Base-by-base conservation (phyloP, 192 early-diverging fungal genomes). In the Coemansia pectinata region DNA sequence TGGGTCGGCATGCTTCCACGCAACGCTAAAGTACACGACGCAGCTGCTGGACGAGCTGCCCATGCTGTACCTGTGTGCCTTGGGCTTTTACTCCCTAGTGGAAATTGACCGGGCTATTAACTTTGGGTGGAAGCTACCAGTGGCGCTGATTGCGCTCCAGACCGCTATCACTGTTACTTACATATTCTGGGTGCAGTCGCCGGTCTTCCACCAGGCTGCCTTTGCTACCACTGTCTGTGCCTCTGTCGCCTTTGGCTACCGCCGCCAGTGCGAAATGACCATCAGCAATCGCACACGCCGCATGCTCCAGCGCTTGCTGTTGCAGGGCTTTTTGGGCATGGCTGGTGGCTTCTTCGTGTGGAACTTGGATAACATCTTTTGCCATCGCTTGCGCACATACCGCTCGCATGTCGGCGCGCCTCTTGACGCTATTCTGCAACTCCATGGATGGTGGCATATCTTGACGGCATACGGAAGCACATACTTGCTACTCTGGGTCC, bases 1-100 rank as follows among this genome's bases (percentile, higher is more conserved):
- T 61, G 91, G 92, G 34, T 87, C 86, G 44, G 58, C 84, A 65
- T 73, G 71, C 40, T 92, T 92, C 80, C 92, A 92, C 71, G 88
- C 87, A 52, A 91, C 92, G 11, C 80, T 94, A 25, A 75, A 84
- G 63, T 91, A 87, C 60, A 73, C 78, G 62, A 86, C 86, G 69
- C 91, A 93, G 66, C 78, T 93, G 60, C 69, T 88, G 52, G 92
- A 94, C 81, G 92, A 94, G 80, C 71, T 94, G 50, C 92, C 92
- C 34, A 94, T 88, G 86, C 74, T 86, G 50, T 87, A 88, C 63
- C 71, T 73, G 39, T 77, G 79, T 45, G 77, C 77, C 12, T 52
- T 87, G 14, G 62, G 74, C 27, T 38, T 84, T 6, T 86, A 85
- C 65, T 52, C 69, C 10, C 34, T 77, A 39, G 71, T 87, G 31